Evolutionary conservation across 345 rosid species (phyloP).

Genomic region (Atalantia buxifolia): DNA sequence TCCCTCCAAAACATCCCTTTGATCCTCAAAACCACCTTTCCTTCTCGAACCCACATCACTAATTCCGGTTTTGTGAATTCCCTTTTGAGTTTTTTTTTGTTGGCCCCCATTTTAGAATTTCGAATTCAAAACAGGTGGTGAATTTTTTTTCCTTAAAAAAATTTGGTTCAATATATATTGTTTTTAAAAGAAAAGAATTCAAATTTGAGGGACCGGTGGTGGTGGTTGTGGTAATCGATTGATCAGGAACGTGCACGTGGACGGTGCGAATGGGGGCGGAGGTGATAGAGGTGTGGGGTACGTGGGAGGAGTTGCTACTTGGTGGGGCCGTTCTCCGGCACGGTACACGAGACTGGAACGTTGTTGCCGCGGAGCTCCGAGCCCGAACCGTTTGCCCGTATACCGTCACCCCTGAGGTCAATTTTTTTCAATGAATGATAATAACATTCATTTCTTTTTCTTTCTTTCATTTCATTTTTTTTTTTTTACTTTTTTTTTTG

Average conservation of each 20-base stretch:
- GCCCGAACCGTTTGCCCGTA: constrained; percentile 52
- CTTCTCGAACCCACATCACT: background rate
- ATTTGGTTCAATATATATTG: background rate
- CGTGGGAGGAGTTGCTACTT: constrained; percentile 88
- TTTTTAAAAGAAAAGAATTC: background rate
- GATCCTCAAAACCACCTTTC: constrained; percentile 3
- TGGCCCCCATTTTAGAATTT: background rate
- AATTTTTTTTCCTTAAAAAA: background rate
- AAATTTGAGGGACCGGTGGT: background rate
- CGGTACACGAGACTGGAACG: constrained; percentile 72
- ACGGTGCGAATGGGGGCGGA: constrained; percentile 28
- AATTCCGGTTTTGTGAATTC: background rate
- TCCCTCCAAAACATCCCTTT: constrained; percentile 27
- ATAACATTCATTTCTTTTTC: background rate
- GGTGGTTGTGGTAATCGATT: background rate
- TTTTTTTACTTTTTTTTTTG: too few species aligned
- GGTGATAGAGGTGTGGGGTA: constrained; percentile 60
- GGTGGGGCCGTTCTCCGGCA: constrained; percentile 93
- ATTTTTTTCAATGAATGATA: background rate
- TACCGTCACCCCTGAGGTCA: constrained; percentile 71
- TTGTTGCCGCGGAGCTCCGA: constrained; percentile 73
- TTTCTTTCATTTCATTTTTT: background rate
- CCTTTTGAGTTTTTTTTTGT: background rate
- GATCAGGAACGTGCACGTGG: constrained; percentile 8
- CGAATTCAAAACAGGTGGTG: background rate